phyloP scores from a whole-genome alignment of 345 rosid species.

The Laguncularia racemosa region DNA sequence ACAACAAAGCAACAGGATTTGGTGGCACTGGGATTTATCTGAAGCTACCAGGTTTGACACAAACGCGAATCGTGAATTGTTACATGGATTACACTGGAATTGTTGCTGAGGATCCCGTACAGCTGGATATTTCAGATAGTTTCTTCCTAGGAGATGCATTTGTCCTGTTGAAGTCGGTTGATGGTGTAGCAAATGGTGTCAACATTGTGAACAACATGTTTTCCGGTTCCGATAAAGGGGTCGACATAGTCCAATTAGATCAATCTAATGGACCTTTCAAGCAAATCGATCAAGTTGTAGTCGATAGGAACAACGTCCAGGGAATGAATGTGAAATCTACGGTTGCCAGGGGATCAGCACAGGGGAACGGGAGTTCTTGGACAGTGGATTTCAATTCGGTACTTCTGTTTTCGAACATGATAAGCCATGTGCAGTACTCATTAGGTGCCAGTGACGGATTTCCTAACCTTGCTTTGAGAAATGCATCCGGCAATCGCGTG shows the following conservation, averaged over 20 bases:
- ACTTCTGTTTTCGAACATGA: conserved; percentile 58
- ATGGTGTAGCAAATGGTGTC: conserved; percentile 51
- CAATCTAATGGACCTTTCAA: conserved; percentile 36
- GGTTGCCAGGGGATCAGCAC: conserved; percentile 38
- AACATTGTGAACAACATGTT: conserved; percentile 83
- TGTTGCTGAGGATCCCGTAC: conserved; percentile 83
- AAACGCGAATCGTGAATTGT: conserved; percentile 76
- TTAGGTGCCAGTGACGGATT: conserved; percentile 30
- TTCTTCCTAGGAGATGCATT: conserved; percentile 74
- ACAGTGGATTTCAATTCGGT: conserved; percentile 51
- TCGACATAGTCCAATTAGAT: conserved; percentile 63
- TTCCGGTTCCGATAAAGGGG: conserved; percentile 44
- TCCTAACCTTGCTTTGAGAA: conserved; percentile 55
- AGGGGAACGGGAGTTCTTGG: conserved; percentile 68
- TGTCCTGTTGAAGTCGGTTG: conserved; percentile 46
- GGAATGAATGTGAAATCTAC: conserved; percentile 72
- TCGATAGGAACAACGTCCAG: conserved; percentile 59
- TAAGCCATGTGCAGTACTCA: conserved; percentile 68
- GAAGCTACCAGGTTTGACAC: conserved; percentile 59
- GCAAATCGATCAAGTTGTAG: conserved; percentile 50
- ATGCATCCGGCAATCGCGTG: conserved; percentile 48
- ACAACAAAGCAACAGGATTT: conserved; percentile 79
- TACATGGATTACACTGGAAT: conserved; percentile 83
- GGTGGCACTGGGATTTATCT: conserved; percentile 89
- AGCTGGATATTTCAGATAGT: conserved; percentile 43